A percentile compares a stretch with the other conserved stretches of the same genome.
phyloP scores from a whole-genome alignment of 371 early-diverging fungal species.

The Rhizopus sp. region DNA sequence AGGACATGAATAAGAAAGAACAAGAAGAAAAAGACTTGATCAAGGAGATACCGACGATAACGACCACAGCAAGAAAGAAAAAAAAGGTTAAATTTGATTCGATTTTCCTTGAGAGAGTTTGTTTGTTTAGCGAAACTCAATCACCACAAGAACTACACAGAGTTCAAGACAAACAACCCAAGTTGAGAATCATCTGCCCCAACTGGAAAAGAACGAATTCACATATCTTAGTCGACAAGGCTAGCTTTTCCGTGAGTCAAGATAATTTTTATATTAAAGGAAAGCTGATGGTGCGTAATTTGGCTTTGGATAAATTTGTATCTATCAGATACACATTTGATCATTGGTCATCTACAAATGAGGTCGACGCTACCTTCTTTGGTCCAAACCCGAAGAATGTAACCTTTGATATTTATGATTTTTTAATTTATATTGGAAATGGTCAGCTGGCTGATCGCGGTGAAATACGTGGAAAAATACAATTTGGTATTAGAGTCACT shows the following conservation, averaged over 20 bases:
- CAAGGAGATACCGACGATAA: not conserved
- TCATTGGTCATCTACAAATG: conserved; percentile 60
- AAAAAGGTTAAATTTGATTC: conserved; percentile 56
- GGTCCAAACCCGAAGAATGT: conserved; percentile 33
- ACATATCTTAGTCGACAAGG: conserved; percentile 29
- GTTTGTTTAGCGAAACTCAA: conserved; percentile 49
- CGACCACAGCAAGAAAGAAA: not conserved
- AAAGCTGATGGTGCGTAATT: conserved; percentile 67
- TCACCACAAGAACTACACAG: conserved; percentile 41
- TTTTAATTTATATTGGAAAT: conserved; percentile 20
- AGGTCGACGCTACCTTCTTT: conserved; percentile 55
- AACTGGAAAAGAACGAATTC: conserved; percentile 19
- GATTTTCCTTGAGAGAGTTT: conserved; percentile 54
- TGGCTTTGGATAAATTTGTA: conserved; percentile 72
- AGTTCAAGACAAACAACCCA: conserved; percentile 17
- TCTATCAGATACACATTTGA: conserved; percentile 65
- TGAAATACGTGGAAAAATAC: conserved; percentile 24
- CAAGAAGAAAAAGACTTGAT: not conserved
- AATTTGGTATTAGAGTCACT: conserved; percentile 30
- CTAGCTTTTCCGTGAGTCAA: conserved; percentile 12
- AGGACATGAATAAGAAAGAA: conserved; percentile 6
- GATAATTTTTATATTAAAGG: conserved; percentile 51
- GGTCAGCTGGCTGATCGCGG: conserved; percentile 24
- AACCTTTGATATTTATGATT: conserved; percentile 28
- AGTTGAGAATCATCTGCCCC: conserved; percentile 21